phyloP scores from a whole-genome alignment of 371 early-diverging fungal species.

The Mortierella sp. region DNA sequence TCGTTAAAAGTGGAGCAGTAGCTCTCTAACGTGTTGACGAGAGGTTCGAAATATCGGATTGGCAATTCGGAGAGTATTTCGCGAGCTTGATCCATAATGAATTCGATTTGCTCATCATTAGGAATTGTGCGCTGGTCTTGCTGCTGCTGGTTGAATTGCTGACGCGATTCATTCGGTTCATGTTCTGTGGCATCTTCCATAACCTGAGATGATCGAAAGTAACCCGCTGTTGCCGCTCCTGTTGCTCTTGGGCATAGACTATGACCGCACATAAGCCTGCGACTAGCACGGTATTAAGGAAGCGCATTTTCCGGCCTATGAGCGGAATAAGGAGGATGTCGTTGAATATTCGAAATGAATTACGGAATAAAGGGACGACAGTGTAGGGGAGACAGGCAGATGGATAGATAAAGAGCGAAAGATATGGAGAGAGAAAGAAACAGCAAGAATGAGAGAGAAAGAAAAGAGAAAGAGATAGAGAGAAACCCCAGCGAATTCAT shows the following conservation, averaged over 20 bases:
- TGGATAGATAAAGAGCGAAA: not conserved
- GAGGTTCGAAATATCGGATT: slow-evolving; percentile 26
- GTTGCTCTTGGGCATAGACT: slow-evolving; percentile 17
- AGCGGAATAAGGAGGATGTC: not conserved
- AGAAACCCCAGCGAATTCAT: too few relatives aligned
- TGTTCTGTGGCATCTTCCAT: not conserved
- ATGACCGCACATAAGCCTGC: slow-evolving; percentile 5
- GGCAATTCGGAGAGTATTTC: slow-evolving; percentile 9
- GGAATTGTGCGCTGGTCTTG: not conserved
- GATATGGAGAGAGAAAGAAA: not conserved
- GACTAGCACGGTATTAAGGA: not conserved
- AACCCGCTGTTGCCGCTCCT: slow-evolving; percentile 8
- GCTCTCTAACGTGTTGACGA: slow-evolving; percentile 25
- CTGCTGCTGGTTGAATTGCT: not conserved
- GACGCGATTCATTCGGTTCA: not conserved
- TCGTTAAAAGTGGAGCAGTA: slow-evolving; percentile 22
- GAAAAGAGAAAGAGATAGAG: not conserved
- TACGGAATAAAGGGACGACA: not conserved
- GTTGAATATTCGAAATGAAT: not conserved
- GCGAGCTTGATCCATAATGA: not conserved
- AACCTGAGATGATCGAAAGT: not conserved
- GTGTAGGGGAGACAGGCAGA: not conserved
- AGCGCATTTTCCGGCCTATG: slow-evolving; percentile 4
- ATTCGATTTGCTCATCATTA: not conserved
- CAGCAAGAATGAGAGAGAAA: not conserved